Evolutionary conservation across 371 early-diverging fungal genomes (phyloP).

Genomic region (Funneliformis caledonium): DNA sequence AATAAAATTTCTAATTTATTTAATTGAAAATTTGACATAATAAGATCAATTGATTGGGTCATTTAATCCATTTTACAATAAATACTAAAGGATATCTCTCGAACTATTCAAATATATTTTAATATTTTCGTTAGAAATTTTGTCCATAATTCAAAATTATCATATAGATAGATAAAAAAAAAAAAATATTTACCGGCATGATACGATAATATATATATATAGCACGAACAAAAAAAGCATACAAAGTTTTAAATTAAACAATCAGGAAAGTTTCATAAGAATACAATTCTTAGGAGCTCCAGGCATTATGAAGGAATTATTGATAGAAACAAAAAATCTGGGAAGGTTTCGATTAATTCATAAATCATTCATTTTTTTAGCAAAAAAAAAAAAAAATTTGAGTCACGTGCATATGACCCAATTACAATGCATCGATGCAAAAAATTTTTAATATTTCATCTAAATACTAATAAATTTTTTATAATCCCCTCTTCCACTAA

Average conservation of each 20-base stretch:
- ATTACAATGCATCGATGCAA: neutral
- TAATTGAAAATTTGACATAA: neutral
- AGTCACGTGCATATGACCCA: slow-evolving; percentile 1
- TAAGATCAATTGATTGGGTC: neutral
- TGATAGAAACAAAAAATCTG: neutral
- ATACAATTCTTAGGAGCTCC: slow-evolving; percentile 38
- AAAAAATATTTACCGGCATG: too few relatives aligned
- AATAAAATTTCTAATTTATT: too few relatives aligned
- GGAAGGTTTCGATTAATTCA: too few relatives aligned
- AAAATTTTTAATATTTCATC: neutral
- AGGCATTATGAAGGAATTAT: neutral
- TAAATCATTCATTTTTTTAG: too few relatives aligned
- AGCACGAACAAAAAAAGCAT: neutral
- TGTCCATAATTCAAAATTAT: too few relatives aligned
- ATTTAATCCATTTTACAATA: too few relatives aligned
- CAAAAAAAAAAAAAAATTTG: slow-evolving; percentile 9
- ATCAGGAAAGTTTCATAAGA: slow-evolving; percentile 6
- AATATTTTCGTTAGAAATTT: too few relatives aligned
- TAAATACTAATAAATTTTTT: neutral
- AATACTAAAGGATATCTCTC: too few relatives aligned
- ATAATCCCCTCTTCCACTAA: neutral
- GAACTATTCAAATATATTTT: too few relatives aligned
- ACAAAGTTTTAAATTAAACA: too few relatives aligned
- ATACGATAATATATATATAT: too few relatives aligned
- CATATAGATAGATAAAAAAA: too few relatives aligned